Percentiles rank a stretch among this genome's conserved stretches.
phyloP scores from a whole-genome alignment of 805 yeast genomes.

The Lipomyces yamadae region DNA sequence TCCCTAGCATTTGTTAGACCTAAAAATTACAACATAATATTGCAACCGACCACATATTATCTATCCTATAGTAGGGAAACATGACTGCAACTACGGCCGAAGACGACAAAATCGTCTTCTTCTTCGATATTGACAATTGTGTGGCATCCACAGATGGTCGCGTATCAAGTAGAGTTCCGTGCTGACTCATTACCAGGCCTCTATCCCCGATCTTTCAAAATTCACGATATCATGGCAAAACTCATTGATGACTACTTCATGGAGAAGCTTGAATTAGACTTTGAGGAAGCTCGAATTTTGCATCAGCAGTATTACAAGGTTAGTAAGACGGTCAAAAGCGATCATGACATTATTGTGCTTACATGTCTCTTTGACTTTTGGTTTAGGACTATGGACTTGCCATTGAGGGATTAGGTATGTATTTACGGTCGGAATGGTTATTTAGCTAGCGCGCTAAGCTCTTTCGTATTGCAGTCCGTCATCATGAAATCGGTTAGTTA shows the following conservation, averaged over 20 bases:
- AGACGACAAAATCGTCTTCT: constrained; percentile 53
- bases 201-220: constrained; percentile 71
- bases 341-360: background rate
- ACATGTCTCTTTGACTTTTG: background rate
- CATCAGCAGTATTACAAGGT: constrained; percentile 71
- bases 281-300: constrained; percentile 72
- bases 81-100: constrained; percentile 1
- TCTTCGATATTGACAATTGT: constrained; percentile 94
- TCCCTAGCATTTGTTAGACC: background rate
- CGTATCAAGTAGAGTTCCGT: background rate
- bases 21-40: too few species aligned
- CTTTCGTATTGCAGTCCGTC: constrained; percentile 48
- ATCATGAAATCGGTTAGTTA: constrained; percentile 53
- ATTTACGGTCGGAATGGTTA: background rate
- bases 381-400: constrained; percentile 83
- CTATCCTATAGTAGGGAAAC: background rate
- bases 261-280: constrained; percentile 61
- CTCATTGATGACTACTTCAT: constrained; percentile 83
- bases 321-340: background rate
- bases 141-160: constrained; percentile 12
- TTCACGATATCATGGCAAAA: constrained; percentile 86
- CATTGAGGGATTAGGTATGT: constrained; percentile 70
- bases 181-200: constrained; percentile 46
- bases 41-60: too few species aligned
- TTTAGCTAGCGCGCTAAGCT: background rate